A percentile compares a stretch with the other conserved stretches of the same genome.
Evolutionary conservation across 768 basidiomycete genomes (phyloP).

Genomic region (Cystofilobasidium ferigula): DNA sequence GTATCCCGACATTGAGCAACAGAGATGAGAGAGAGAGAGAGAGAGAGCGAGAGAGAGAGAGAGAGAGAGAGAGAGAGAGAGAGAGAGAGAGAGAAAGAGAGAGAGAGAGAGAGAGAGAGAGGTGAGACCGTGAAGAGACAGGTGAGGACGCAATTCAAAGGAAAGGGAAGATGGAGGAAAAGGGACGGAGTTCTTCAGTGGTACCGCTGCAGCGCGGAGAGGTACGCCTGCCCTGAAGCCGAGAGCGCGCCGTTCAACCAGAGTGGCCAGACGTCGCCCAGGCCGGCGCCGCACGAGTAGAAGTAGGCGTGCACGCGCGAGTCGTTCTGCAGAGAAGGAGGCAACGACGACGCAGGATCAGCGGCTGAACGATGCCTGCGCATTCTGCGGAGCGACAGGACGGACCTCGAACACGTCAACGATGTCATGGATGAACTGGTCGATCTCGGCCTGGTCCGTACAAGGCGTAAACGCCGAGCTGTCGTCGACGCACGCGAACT

Average conservation of each 20-base stretch:
- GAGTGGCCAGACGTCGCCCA: constrained; percentile 33
- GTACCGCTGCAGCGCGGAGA: constrained; percentile 20
- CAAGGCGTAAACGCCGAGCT: constrained; percentile 32
- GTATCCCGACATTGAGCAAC: too few relatives aligned
- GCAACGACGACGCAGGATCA: not conserved
- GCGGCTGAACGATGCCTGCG: not conserved
- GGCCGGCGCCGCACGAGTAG: constrained; percentile 35
- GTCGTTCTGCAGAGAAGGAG: not conserved
- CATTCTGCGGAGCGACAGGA: too few relatives aligned
- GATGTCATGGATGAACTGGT: constrained; percentile 37
- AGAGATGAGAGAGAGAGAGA: too few relatives aligned
- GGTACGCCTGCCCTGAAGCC: constrained; percentile 20
- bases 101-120: constrained; percentile 5
- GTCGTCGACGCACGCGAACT: constrained; percentile 32
- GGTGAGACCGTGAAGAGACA: not conserved
- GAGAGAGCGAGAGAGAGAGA: too few relatives aligned
- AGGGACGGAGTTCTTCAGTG: constrained; percentile 2
- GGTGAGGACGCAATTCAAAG: not conserved
- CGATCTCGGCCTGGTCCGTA: constrained; percentile 37
- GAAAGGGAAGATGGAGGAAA: not conserved
- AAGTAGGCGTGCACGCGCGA: constrained; percentile 35
- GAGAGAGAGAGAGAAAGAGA: not conserved
- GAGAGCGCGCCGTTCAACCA: constrained; percentile 6
- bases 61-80: too few relatives aligned
- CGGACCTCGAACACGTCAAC: constrained; percentile 37